Evolutionary conservation across 2,329 filamentous ascomycete genomes (phyloP), one percentile per base, ranked within the genome.

Genomic region (Pseudogymnoascus sp.): DNA sequence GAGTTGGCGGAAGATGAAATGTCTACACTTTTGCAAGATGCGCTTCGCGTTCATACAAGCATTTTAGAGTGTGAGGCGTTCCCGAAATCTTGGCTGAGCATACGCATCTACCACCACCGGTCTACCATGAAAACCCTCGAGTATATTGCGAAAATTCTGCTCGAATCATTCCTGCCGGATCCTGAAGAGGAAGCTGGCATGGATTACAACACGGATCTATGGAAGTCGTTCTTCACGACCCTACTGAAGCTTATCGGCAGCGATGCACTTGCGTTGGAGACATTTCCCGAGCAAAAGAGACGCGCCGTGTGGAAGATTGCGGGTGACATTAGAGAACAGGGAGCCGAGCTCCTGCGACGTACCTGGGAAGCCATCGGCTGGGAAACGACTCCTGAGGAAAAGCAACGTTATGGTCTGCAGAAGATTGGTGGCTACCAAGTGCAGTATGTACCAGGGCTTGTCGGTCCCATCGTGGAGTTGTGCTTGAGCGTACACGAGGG

Each of bases 241-340:
- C 78, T 99, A 31, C 81, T 99, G 29, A 92, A 90, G 71, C 86
- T 97, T 2, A 91, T 99, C 2, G 90, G 91, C 4, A 97, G 92
- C 70, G 87, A 92, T 37, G 90, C 89, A 0, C 81, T 99, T 19
- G 92, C 94, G 0, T 82, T 99, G 38, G 94, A 99, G 73, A 96
- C 92, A 0, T 97, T 97, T 72, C 92, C 94, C 0, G 95, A 99
- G 74, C 94, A 99, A 76, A 99, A 97, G 77, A 82, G 94, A 52
- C 82, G 94, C 62, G 93, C 94, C 0, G 93, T 97, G 1, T 99
- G 95, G 94, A 99, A 97, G 77, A 97, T 99, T 72, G 94, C 93
- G 3, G 94, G 94, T 5, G 95, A 99, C 75, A 91, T 99, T 60
- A 84, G 94, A 62, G 92, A 97, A 73, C 84, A 91, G 67, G 94